phyloP scores from a whole-genome alignment of 2,329 filamentous ascomycete genomes.

The Pseudogymnoascus sp. region DNA sequence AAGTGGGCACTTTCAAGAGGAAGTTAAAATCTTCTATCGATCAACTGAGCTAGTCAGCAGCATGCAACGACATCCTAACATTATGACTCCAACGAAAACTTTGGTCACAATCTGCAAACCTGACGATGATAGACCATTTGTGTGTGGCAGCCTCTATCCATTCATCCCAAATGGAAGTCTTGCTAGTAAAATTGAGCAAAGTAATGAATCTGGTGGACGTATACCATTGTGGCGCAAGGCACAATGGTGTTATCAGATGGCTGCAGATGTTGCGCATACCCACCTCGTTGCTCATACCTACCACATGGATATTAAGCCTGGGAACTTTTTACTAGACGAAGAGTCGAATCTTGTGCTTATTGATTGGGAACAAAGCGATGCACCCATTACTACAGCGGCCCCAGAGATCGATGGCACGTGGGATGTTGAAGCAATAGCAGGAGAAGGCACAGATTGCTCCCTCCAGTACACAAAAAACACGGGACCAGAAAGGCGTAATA shows the following conservation, averaged over 20 bases:
- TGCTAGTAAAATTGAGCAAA: background rate
- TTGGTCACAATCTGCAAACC: background rate
- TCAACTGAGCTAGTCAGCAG: background rate
- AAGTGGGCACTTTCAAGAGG: background rate
- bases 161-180: background rate
- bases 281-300: slow-evolving; percentile 16
- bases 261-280: background rate
- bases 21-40: background rate
- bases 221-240: background rate
- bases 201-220: background rate
- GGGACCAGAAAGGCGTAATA: background rate
- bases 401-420: background rate
- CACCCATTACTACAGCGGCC: slow-evolving; percentile 16
- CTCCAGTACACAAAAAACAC: background rate
- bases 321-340: slow-evolving; percentile 23
- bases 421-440: background rate
- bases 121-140: background rate
- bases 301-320: slow-evolving; percentile 27
- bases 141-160: background rate
- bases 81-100: background rate
- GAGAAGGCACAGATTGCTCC: background rate
- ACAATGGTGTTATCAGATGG: background rate
- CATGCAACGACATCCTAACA: background rate
- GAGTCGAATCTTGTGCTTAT: slow-evolving; percentile 17
- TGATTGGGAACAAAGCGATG: slow-evolving; percentile 24